Base-by-base conservation (phyloP, 176 grass and related monocot genomes). In the Ensete glaucum region DNA sequence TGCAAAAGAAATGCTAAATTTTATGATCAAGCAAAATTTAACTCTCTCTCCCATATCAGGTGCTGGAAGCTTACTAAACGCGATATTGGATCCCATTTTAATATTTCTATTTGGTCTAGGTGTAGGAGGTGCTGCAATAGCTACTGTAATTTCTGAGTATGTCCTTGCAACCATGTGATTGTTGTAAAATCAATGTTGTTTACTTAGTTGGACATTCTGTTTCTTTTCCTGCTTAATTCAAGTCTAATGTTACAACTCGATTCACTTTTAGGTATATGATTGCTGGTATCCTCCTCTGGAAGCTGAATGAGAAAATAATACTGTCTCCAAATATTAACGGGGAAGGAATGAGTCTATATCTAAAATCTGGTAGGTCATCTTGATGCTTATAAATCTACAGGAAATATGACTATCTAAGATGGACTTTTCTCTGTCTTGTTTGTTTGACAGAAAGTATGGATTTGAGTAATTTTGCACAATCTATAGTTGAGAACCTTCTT, bases 101-200 rank as follows among this genome's bases (percentile, higher is more conserved):
- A 90, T 97, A 79, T 92, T 93, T 55, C 71, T 89, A 72, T 77
- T 97, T 92, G 90, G 85, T 76, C 83, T 93, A 75, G 93, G 93
- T 72, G 87, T 97, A 82, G 84, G 87, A 10, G 93, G 93, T 4
- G 93, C 93, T 81, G 93, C 93, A 19, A 79, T 97, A 87, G 83
- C 93, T 63, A 97, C 93, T 10, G 88, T 97, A 62, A 80, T 81
- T 9, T 93, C 90, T 78, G 93, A 97, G 93, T 97, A 93, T 77
- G 93, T 90, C 76, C 72, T 77, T 79, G 2, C 69, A 43, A 71
- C 71, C 52, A 62, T 77, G 69, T 85, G 54, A 79, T 63, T 81
- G 19, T 77, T 72, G 62, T 67, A 26, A 74, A 85, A 79, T 68
- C 72, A 84, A 80, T 52, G 21, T 65, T 77, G 54, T 71, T 76